Evolutionary conservation across 768 basidiomycete species (phyloP).

Genomic region (Astraeus odoratus): DNA sequence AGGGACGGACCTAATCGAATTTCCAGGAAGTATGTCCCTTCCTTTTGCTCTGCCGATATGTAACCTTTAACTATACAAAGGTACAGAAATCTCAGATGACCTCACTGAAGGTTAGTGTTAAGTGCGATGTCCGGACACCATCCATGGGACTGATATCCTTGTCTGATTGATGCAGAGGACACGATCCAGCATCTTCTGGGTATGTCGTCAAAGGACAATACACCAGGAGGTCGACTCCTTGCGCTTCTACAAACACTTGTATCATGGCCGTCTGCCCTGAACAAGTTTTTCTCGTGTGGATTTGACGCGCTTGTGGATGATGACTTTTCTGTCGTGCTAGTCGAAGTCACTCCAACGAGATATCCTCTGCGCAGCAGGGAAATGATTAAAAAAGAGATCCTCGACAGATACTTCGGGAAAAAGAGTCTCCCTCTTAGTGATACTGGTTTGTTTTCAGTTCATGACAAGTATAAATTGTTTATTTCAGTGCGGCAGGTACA

Average conservation of each 20-base stretch:
- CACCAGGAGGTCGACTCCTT: neutral
- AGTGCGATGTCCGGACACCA: too few relatives aligned
- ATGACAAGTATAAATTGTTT: neutral
- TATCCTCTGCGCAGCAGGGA: neutral
- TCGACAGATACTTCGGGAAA: neutral
- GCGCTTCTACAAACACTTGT: neutral
- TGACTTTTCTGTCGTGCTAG: neutral
- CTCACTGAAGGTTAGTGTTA: too few relatives aligned
- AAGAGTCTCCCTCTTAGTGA: neutral
- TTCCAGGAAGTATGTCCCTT: too few relatives aligned
- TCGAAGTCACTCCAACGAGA: neutral
- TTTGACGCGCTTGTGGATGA: neutral
- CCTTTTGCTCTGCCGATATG: too few relatives aligned
- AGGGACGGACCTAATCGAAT: too few relatives aligned
- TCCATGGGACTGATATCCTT: too few relatives aligned
- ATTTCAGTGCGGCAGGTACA: neutral
- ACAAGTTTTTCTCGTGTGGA: neutral
- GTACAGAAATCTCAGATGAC: too few relatives aligned
- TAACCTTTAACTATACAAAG: too few relatives aligned
- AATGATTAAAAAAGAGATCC: neutral
- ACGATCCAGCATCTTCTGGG: too few relatives aligned
- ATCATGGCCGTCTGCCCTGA: neutral
- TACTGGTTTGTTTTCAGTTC: neutral
- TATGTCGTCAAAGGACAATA: too few relatives aligned
- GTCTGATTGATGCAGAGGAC: too few relatives aligned